Evolutionary conservation across 2,329 filamentous ascomycete genomes (phyloP), one percentile per base, ranked within the genome.

Genomic region (Colletotrichum scovillei): DNA sequence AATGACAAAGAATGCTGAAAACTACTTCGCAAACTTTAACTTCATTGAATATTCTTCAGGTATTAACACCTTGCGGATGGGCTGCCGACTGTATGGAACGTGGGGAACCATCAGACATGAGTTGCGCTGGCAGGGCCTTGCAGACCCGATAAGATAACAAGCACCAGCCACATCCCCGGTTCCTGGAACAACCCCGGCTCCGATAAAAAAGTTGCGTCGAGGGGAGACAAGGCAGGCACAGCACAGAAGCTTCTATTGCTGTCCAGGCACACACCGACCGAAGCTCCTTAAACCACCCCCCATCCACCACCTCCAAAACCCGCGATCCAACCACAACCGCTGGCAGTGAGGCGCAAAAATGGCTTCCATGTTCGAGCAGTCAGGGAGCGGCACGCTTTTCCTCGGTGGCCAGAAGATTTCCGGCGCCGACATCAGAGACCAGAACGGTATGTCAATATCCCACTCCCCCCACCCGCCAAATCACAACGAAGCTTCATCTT

Each of bases 371-470:
- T 99, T 98, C 82, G 95, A 98, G 87, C 94, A 97, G 86, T 93
- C 95, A 81, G 91, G 95, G 82, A 97, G 97, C 82, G 97, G 97
- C 84, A 98, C 95, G 80, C 90, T 99, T 79, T 99, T 99, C 88
- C 91, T 99, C 76, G 97, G 97, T 79, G 97, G 97, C 82, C 92
- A 95, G 86, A 99, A 99, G 91, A 97, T 98, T 85, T 98, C 94
- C 78, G 97, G 97, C 78, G 89, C 94, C 79, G 97, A 99, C 86
- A 97, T 99, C 83, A 91, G 97, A 82, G 97, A 99, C 83, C 95
- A 98, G 86, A 98, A 98, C 88, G 93, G 94, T 94, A 87, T 82
- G 82, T 68, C 73, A 68, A 75, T 70, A 38, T 35, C 49, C 12
- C 42, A 22, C n/a, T 8, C 35, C 22, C 16, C 38, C 14, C 38